Evolutionary conservation across 2,329 filamentous ascomycete genomes (phyloP), one percentile per base, ranked within the genome.

Genomic region (Penicillium sp.): DNA sequence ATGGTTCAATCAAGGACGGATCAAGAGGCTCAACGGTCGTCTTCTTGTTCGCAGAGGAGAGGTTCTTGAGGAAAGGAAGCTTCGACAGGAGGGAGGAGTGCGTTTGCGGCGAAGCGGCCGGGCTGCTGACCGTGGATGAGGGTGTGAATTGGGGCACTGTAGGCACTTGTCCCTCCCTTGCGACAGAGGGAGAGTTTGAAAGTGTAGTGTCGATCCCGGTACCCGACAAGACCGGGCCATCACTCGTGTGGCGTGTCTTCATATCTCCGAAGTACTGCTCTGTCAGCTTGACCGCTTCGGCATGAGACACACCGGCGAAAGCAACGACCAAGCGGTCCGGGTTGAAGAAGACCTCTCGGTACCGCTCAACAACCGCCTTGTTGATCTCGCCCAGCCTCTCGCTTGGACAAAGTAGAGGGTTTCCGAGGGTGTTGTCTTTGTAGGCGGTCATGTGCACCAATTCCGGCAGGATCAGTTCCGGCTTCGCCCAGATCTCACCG

Each of bases 401-500:
- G 63, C 86, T 82, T 0, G 93, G 93, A 66, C 93, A 98, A 43
- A 98, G 73, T 56, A 98, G 70, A 4, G 93, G 93, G 69, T 97
- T 94, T 34, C 93, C 93, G 9, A 98, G 77, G 0, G 93, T 97
- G 72, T 98, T 97, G 66, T 93, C 87, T 74, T 90, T 93, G 73
- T 88, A 98, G 2, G 90, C 93, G 8, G 93, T 90, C 75, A 90
- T 93, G 69, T 98, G 93, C 34, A 97, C 85, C 59, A 98, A 73
- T 72, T 98, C 93, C 0, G 93, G 93, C 51, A 98, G 75, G 59
- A 98, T 97, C 47, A 98, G 80, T 63, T 97, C 91, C 0, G 93
- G 90, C 76, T 95, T 97, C 60, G 86, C 85, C 93, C 93, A 98
- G 48, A 98, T 97, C 75, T 97, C 93, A 25, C 83, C 83, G 67